Evolutionary conservation across 768 basidiomycete genomes (phyloP).

Genomic region (Cubamyces sp.): DNA sequence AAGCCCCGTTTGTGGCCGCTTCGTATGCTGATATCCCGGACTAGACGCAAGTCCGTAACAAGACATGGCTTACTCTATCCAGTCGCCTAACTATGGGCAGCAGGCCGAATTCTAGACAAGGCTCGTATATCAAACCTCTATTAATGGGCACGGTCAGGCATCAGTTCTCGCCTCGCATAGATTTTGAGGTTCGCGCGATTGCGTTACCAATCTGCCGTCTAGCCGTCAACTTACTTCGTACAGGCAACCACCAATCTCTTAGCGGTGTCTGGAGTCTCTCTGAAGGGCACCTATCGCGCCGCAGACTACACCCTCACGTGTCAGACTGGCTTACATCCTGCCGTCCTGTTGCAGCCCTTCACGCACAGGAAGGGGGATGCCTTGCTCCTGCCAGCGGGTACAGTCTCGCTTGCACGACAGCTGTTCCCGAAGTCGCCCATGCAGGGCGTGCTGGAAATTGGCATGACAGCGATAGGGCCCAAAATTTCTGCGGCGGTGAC

Average conservation of each 20-base stretch:
- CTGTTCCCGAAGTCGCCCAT: conserved; percentile 54
- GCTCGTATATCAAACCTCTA: conserved; percentile 8
- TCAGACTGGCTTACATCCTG: conserved; percentile 16
- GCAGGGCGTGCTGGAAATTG: conserved; percentile 49
- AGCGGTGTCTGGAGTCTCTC: conserved; percentile 13
- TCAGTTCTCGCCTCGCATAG: conserved; percentile 70
- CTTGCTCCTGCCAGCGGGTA: conserved; percentile 39
- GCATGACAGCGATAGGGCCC: conserved; percentile 42
- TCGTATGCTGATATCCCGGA: conserved; percentile 12
- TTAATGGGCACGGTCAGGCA: conserved; percentile 74
- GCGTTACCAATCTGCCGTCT: background rate
- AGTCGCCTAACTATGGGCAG: conserved; percentile 37
- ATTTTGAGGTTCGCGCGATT: conserved; percentile 39
- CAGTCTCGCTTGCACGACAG: conserved; percentile 51
- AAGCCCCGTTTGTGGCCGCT: background rate
- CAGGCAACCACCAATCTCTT: conserved; percentile 32
- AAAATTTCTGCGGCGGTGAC: conserved; percentile 46
- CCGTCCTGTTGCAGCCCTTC: conserved; percentile 21
- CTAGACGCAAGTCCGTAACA: conserved; percentile 53
- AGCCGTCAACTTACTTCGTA: conserved; percentile 2
- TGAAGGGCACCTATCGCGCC: conserved; percentile 49
- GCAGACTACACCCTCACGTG: conserved; percentile 49
- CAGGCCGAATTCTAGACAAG: conserved; percentile 2
- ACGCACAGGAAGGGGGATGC: conserved; percentile 8
- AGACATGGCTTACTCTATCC: conserved; percentile 47